Percentiles rank a stretch among this genome's conserved stretches.
These are phyloP conservation scores for Colletotrichum lupini DNA, from an alignment of 2,329 filamentous ascomycete genomes.

Conservation along the genomic window DNA sequence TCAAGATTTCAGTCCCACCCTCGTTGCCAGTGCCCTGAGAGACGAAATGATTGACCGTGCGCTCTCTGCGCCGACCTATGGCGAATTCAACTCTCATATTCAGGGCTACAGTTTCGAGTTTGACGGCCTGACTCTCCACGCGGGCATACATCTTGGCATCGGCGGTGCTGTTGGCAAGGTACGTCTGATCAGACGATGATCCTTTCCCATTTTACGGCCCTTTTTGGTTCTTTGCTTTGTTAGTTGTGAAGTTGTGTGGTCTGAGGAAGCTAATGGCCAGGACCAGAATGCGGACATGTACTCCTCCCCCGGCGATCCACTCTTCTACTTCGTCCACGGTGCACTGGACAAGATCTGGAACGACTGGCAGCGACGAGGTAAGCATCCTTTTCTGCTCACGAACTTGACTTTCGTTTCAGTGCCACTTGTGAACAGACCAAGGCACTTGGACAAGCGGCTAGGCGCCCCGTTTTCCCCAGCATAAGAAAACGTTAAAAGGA, in stretches of 20 bases:
- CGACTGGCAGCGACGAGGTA: constrained; percentile 38
- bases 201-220: not conserved
- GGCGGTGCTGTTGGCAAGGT: not conserved
- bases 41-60: not conserved
- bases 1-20: not conserved
- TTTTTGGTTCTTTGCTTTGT: not conserved
- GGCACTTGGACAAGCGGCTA: not conserved
- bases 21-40: not conserved
- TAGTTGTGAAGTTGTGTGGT: too few relatives aligned
- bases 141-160: not conserved
- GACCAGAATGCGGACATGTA: constrained; percentile 4
- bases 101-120: not conserved
- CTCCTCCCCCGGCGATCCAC: constrained; percentile 45
- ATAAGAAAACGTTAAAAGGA: not conserved
- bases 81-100: not conserved
- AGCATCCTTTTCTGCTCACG: not conserved
- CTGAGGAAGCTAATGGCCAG: not conserved
- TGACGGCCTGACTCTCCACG: not conserved
- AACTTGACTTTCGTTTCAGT: not conserved
- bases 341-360: constrained; percentile 42
- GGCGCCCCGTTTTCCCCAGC: not conserved
- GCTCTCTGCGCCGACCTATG: not conserved
- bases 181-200: not conserved
- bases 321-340: constrained; percentile 43
- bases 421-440: not conserved